Evolutionary conservation across 208 protist species (phyloP).

Genomic region (Strigomonas galati): DNA sequence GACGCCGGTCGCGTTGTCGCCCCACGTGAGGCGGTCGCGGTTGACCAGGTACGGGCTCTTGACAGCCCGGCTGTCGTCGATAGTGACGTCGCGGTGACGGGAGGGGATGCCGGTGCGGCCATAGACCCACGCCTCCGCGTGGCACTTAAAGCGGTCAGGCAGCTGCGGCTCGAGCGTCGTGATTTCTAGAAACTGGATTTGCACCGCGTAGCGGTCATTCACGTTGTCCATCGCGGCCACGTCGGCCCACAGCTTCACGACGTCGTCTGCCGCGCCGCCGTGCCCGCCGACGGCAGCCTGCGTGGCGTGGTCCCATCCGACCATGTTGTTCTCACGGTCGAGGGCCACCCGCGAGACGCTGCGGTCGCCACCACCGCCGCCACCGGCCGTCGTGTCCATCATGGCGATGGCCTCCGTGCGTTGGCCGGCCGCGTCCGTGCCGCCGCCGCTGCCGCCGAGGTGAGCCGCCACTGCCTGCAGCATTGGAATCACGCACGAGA

Average conservation of each 20-base stretch:
- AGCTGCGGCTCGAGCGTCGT: constrained; percentile 45
- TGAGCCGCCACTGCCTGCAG: constrained; percentile 38
- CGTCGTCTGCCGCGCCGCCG: constrained; percentile 4
- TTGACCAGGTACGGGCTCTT: constrained; percentile 54
- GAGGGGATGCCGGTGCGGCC: constrained; percentile 17
- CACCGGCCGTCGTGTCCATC: background rate
- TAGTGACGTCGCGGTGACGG: constrained; percentile 18
- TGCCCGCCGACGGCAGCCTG: constrained; percentile 8
- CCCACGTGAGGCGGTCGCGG: constrained; percentile 44
- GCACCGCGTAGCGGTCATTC: constrained; percentile 38
- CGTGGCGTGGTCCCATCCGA: constrained; percentile 25
- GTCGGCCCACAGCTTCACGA: constrained; percentile 3
- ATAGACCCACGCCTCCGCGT: constrained; percentile 73
- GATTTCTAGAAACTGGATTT: constrained; percentile 64
- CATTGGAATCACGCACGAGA: constrained; percentile 49
- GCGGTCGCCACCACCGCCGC: constrained; percentile 1
- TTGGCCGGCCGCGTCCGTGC: background rate
- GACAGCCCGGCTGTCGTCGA: constrained; percentile 36
- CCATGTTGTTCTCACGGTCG: constrained; percentile 36
- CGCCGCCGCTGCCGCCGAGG: constrained; percentile 9
- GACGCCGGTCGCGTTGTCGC: constrained; percentile 24
- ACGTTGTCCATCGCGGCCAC: constrained; percentile 8
- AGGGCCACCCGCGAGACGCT: constrained; percentile 18
- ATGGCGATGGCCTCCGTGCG: background rate
- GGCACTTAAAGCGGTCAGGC: constrained; percentile 64